A percentile compares a stretch with the other conserved stretches of the same genome.
Evolutionary conservation across 805 yeast genomes (phyloP).

Genomic region (Candida adriatica): DNA sequence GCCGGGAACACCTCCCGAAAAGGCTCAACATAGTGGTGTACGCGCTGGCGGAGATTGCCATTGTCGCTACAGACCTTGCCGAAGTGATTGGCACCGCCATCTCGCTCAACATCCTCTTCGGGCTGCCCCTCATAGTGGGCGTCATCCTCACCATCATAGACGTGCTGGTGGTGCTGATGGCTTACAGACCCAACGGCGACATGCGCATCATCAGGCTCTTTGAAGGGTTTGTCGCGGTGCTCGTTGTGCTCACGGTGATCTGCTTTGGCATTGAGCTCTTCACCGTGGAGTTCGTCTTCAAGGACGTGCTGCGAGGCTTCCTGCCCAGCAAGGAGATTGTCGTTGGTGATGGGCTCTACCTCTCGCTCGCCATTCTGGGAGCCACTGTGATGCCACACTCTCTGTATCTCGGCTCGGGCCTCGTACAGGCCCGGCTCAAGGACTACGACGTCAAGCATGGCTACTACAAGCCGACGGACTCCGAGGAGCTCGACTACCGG

Average conservation of each 20-base stretch:
- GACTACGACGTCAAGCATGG: slow-evolving; percentile 73
- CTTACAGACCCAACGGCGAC: slow-evolving; percentile 81
- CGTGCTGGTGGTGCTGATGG: slow-evolving; percentile 78
- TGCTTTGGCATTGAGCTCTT: slow-evolving; percentile 78
- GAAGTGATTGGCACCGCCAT: slow-evolving; percentile 98
- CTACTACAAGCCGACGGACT: slow-evolving; percentile 33
- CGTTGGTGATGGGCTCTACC: slow-evolving; percentile 61
- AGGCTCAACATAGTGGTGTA: slow-evolving; percentile 58
- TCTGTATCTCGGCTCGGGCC: slow-evolving; percentile 78
- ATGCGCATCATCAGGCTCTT: slow-evolving; percentile 70
- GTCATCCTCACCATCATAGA: slow-evolving; percentile 81
- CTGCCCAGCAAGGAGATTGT: slow-evolving; percentile 45
- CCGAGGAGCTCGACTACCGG: slow-evolving; percentile 40
- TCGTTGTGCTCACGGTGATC: slow-evolving; percentile 76
- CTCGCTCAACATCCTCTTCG: slow-evolving; percentile 75
- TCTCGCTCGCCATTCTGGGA: slow-evolving; percentile 82
- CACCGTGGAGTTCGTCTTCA: slow-evolving; percentile 51
- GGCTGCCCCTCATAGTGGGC: slow-evolving; percentile 75
- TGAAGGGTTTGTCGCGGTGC: slow-evolving; percentile 70
- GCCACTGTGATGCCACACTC: slow-evolving; percentile 97
- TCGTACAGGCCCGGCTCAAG: slow-evolving; percentile 78
- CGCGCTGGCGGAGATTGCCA: slow-evolving; percentile 80
- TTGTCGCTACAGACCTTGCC: slow-evolving; percentile 92
- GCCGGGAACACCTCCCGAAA: slow-evolving; percentile 66
- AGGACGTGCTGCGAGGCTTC: slow-evolving; percentile 67